A percentile compares a stretch with the other conserved stretches of the same genome.
Evolutionary conservation across 768 basidiomycete genomes (phyloP).

Genomic region (Panellus pusillus): DNA sequence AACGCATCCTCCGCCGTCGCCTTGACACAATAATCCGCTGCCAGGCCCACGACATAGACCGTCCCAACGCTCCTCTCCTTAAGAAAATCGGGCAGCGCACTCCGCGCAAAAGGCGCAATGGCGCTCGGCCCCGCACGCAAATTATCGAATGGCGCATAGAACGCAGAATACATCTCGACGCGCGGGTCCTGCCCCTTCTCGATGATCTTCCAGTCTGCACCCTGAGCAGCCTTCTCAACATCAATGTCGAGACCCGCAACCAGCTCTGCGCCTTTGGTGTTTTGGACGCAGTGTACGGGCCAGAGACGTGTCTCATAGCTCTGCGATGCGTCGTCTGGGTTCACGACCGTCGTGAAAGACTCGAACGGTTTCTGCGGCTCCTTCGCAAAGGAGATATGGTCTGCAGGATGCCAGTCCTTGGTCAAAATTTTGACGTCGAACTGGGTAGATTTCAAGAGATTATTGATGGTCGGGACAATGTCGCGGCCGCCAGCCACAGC

Average conservation of each 20-base stretch:
- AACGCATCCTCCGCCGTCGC: constrained; percentile 44
- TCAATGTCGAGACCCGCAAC: constrained; percentile 40
- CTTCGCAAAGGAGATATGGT: constrained; percentile 61
- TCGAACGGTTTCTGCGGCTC: constrained; percentile 30
- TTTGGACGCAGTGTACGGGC: constrained; percentile 71
- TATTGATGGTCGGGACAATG: constrained; percentile 47
- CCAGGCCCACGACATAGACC: constrained; percentile 58
- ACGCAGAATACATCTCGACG: constrained; percentile 70
- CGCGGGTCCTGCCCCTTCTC: constrained; percentile 49
- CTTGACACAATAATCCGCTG: constrained; percentile 67
- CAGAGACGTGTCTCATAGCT: constrained; percentile 53
- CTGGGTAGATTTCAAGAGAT: constrained; percentile 45
- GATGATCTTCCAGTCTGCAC: constrained; percentile 6
- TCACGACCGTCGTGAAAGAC: constrained; percentile 27
- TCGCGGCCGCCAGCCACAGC: constrained; percentile 55
- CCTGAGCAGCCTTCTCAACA: constrained; percentile 16
- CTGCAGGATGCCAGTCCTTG: constrained; percentile 44
- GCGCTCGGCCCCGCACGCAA: neutral
- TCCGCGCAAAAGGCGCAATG: constrained; percentile 11
- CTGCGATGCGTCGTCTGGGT: constrained; percentile 35
- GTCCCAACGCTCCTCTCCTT: constrained; percentile 38
- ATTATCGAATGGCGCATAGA: constrained; percentile 45
- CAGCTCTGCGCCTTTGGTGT: constrained; percentile 50
- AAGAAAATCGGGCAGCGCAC: constrained; percentile 24
- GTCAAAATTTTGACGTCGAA: constrained; percentile 42